Percentiles rank a stretch among this genome's conserved stretches.
phyloP scores from a whole-genome alignment of 1,284 basidiomycete species.

The Coniferiporia sulphurascens region DNA sequence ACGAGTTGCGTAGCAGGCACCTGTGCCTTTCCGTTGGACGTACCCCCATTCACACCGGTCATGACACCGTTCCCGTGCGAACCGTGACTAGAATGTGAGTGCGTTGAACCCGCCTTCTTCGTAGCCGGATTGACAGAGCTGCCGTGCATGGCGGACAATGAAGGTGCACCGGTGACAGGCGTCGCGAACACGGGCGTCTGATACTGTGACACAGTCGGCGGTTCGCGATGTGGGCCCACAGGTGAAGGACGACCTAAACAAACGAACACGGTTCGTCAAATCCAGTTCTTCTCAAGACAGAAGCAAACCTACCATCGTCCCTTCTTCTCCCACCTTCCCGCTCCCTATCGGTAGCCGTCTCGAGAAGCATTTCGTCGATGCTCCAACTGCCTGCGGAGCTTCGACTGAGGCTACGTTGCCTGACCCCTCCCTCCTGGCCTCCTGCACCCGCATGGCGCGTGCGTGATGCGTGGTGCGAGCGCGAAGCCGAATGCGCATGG shows the following conservation, averaged over 20 bases:
- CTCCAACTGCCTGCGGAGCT: slow-evolving; percentile 30
- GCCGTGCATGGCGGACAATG: neutral
- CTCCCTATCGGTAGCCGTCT: slow-evolving; percentile 38
- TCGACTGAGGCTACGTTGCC: slow-evolving; percentile 13
- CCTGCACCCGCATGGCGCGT: neutral
- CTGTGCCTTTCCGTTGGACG: neutral
- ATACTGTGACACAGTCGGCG: slow-evolving; percentile 11
- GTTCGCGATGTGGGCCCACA: slow-evolving; percentile 31
- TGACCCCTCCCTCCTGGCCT: slow-evolving; percentile 1
- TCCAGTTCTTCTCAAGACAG: neutral
- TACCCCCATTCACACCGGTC: neutral
- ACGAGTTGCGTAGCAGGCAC: slow-evolving; percentile 16
- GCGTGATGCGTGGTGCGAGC: neutral
- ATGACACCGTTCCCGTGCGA: neutral
- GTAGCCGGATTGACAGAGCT: neutral
- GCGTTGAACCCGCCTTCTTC: neutral
- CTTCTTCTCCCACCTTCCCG: slow-evolving; percentile 4
- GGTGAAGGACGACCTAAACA: neutral
- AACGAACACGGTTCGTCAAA: neutral
- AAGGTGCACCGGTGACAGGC: slow-evolving; percentile 27
- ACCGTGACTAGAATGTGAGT: neutral
- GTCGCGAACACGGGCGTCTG: slow-evolving; percentile 53
- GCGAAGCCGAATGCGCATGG: neutral
- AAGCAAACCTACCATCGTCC: neutral
- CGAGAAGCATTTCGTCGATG: slow-evolving; percentile 61